These are phyloP conservation scores for Oryza officinalis DNA, from an alignment of 176 grass and related monocot genomes.

Conservation along the genomic window DNA sequence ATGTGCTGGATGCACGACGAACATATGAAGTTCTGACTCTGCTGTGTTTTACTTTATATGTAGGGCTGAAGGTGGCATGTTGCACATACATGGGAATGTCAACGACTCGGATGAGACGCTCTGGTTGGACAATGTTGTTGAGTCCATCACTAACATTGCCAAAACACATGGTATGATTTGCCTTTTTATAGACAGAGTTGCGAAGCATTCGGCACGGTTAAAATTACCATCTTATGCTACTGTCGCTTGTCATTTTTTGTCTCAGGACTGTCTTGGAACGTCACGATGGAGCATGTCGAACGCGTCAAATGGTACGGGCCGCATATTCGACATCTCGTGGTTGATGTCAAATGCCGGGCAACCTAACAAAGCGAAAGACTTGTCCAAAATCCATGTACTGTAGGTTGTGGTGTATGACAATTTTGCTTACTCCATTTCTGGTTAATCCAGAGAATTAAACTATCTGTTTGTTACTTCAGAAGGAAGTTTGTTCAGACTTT, in stretches of 20 bases:
- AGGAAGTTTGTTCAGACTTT: background rate
- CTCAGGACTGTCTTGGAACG: constrained; percentile 68
- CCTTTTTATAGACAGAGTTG: background rate
- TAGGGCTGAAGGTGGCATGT: constrained; percentile 64
- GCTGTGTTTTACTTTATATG: constrained; percentile 19
- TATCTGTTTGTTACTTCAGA: constrained; percentile 26
- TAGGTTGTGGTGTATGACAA: background rate
- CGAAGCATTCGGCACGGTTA: constrained; percentile 2
- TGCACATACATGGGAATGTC: constrained; percentile 89
- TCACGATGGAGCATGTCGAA: constrained; percentile 61
- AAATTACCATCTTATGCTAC: background rate
- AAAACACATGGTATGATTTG: constrained; percentile 55
- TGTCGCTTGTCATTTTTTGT: background rate
- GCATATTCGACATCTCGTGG: constrained; percentile 83
- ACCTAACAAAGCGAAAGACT: background rate
- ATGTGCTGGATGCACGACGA: background rate
- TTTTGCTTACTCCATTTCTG: background rate
- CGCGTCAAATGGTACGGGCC: constrained; percentile 93
- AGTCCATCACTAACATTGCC: constrained; percentile 66
- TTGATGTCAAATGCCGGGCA: constrained; percentile 64
- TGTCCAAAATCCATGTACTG: background rate
- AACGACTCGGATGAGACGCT: constrained; percentile 63
- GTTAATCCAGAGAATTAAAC: background rate
- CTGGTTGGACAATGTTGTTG: constrained; percentile 68
- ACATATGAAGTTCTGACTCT: background rate